Base-by-base conservation (phyloP, 1,284 basidiomycete species). In the Abortiporus biennis region DNA sequence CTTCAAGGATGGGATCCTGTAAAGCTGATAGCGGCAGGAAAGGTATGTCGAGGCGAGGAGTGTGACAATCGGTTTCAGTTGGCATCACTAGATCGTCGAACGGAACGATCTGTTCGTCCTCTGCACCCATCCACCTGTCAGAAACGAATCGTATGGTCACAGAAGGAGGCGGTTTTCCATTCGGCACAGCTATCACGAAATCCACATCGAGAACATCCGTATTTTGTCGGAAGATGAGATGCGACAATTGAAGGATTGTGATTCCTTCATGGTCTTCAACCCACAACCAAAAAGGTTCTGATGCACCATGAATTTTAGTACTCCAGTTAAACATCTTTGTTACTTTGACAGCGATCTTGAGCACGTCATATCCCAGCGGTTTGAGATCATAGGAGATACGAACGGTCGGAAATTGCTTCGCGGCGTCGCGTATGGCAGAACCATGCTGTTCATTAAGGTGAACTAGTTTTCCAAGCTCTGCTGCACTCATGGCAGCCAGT, bases 241-340 rank as follows among this genome's bases (percentile, higher is more conserved):
- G 81, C 1, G 82, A 69, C 50, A 88, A 76, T 56, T 96, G 91
- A n/a, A 95, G 72, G 53, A 99, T 96, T 30, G 78, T 75, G 15
- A 76, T 55, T 6, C 83, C 86, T 34, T 87, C 75, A 24, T 85
- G 74, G 55, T 95, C 92, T 65, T 99, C 93, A 4, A 97, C 70
- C 95, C 96, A 99, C 37, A 99, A 65, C 80, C 92, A 96, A 66
- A 99, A 97, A 1, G 92, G 86, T 61, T 99, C 92, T 0, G 72
- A 68, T 3, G 67, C 69, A 1, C 87, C 89, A 51, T 96, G 93
- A 3, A 85, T 55, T 58, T 80, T 86, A 22, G 70, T 57, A 53
- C 73, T 88, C 96, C 96, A 99, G n/a, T 74, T 76, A 58, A 99
- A 99, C 6, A 72, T 65, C 17, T 80, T 78, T 16, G 66, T 67